Evolutionary conservation across 345 rosid genomes (phyloP), one percentile per base, ranked within the genome.

Genomic region (Eucalyptus cloeziana): DNA sequence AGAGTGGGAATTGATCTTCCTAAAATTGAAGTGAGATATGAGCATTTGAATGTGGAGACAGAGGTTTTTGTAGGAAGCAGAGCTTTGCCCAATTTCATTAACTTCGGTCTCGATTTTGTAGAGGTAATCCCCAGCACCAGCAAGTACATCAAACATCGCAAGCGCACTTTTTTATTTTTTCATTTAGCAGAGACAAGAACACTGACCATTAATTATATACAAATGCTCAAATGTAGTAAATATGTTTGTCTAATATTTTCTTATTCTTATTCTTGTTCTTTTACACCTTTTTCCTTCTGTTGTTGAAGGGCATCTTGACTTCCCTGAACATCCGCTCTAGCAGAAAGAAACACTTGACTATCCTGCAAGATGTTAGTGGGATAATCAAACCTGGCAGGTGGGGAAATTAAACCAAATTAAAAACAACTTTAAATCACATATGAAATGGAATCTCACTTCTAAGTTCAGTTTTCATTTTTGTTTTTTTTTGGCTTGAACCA

Each of bases 311-410:
- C 33, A 62, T 92, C 15, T 90, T 92, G 88, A 90, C 45, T 87
- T 24, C 22, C 79, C 49, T 90, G 7, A 90, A 60, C 88, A 19
- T 90, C 43, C 87, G 89, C 67, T 91, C 93, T n/a, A 93, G 62
- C 67, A 89, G 90, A 76, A 93, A 92, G 91, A 91, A 87, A 87
- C 90, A 87, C n/a, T 24, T 93, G 13, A 50, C 88, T n/a, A 91
- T 94, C 81, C 93, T 94, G 45, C 87, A 88, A 15, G 92, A 94
- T 79, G 91, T 92, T 31, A 92, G 93, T 64, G 95, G 95, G 87
- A 91, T 97, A 86, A 91, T 97, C 92, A 96, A 93, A 89, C 97
- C 98, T 37, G 90, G 95, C 91, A 86, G 90, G 90, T 95, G 79
- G 81, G 52, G 30, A 69, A 17, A 69, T 31, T 6, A 54, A 16